Percentiles rank a stretch among this genome's conserved stretches.
Conservation (phyloP, 139 green algal genomes). For the Volvox reticuliferus region DNA sequence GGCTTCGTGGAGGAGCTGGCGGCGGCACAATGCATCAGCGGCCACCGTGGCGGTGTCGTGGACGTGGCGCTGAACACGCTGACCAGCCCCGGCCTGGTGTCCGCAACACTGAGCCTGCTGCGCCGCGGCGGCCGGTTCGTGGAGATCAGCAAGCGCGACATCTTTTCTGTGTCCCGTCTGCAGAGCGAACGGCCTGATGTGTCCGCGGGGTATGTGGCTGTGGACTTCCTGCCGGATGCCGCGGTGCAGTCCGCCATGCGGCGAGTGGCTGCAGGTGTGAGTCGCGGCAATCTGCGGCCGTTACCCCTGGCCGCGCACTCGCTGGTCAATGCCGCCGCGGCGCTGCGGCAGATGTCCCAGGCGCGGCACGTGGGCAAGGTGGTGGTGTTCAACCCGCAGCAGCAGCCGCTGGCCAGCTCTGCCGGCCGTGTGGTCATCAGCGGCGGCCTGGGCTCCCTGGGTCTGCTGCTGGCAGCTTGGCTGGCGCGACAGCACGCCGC, state of each 20-base stretch:
- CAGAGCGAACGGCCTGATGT: slow-evolving; percentile 86
- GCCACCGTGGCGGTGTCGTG: slow-evolving; percentile 36
- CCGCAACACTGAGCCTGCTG: slow-evolving; percentile 73
- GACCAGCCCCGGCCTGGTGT: slow-evolving; percentile 89
- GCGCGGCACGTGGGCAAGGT: slow-evolving; percentile 90
- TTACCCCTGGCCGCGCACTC: slow-evolving; percentile 56
- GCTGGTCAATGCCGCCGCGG: slow-evolving; percentile 63
- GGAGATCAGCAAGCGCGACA: slow-evolving; percentile 93
- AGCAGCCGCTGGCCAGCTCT: background rate
- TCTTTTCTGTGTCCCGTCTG: slow-evolving; percentile 74
- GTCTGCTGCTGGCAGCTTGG: slow-evolving; percentile 74
- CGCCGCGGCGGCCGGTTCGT: slow-evolving; percentile 72
- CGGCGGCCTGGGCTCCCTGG: slow-evolving; percentile 79
- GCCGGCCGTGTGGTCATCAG: slow-evolving; percentile 67
- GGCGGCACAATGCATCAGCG: background rate
- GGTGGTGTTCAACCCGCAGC: slow-evolving; percentile 65
- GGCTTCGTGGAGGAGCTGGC: slow-evolving; percentile 71
- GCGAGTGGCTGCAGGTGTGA: slow-evolving; percentile 55
- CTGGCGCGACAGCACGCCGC: slow-evolving; percentile 44
- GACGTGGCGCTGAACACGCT: slow-evolving; percentile 86
- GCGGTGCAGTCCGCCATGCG: slow-evolving; percentile 65
- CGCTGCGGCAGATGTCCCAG: slow-evolving; percentile 88
- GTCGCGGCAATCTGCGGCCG: slow-evolving; percentile 54
- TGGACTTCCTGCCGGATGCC: slow-evolving; percentile 88
- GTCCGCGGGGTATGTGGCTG: slow-evolving; percentile 78